These are phyloP conservation scores for Fusarium protoensiforme DNA, from an alignment of 2,329 filamentous ascomycete genomes.

Conservation along the genomic window DNA sequence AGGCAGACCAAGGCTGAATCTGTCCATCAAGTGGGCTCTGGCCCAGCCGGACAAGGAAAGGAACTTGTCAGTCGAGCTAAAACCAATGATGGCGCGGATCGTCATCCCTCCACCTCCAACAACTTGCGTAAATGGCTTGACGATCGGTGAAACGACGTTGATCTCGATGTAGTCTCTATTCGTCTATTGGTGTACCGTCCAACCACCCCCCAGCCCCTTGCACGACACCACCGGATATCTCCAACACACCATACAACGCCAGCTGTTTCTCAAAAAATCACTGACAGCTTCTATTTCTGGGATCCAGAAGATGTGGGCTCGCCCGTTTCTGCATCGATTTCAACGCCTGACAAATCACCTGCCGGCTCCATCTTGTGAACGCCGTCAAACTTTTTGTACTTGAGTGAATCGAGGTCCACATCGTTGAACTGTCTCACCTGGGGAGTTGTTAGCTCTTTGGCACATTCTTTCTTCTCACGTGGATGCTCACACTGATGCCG, in stretches of 20 bases:
- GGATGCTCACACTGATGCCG: constrained; percentile 55
- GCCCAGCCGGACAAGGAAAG: constrained; percentile 26
- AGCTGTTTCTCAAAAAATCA: neutral
- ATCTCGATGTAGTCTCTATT: constrained; percentile 21
- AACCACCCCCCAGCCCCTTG: neutral
- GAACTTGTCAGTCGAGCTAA: constrained; percentile 14
- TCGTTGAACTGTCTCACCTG: constrained; percentile 55
- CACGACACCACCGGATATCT: neutral
- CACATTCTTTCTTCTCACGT: neutral
- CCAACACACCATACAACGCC: neutral
- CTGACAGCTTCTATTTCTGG: constrained; percentile 5
- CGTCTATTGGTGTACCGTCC: constrained; percentile 8
- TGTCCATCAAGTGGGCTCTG: neutral
- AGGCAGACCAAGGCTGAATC: constrained; percentile 14
- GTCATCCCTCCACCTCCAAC: constrained; percentile 13
- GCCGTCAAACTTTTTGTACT: constrained; percentile 52
- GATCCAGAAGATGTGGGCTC: constrained; percentile 7
- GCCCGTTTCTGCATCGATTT: constrained; percentile 10
- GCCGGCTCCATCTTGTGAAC: constrained; percentile 46
- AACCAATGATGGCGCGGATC: constrained; percentile 10
- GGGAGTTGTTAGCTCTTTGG: constrained; percentile 4
- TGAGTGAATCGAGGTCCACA: constrained; percentile 53
- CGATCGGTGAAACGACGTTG: constrained; percentile 11
- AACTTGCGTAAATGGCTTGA: constrained; percentile 43
- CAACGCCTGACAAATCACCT: constrained; percentile 51